Conservation (phyloP, 2,329 filamentous ascomycete genomes). For the Colletotrichum musicola region DNA sequence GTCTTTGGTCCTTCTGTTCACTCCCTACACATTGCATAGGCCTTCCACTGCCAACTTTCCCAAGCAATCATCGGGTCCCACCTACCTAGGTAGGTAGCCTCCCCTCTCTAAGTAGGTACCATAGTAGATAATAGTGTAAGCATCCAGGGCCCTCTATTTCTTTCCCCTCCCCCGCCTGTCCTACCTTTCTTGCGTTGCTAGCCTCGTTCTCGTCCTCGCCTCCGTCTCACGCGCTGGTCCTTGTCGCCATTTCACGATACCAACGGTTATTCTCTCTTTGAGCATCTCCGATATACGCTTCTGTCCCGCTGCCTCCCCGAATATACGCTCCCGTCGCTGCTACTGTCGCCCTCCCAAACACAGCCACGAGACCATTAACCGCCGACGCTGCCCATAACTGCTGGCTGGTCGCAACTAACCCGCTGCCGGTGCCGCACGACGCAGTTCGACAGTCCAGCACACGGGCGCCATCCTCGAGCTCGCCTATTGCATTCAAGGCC, state of each 20-base stretch:
- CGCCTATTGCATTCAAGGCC: neutral
- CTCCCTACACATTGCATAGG: too few relatives aligned
- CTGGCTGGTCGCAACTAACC: conserved; percentile 18
- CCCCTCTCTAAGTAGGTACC: neutral
- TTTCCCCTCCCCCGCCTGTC: conserved; percentile 34
- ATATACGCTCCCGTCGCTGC: neutral
- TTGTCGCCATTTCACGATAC: neutral
- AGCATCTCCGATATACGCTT: neutral
- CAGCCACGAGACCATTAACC: conserved; percentile 18
- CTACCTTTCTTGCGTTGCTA: conserved; percentile 14
- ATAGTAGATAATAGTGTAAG: neutral
- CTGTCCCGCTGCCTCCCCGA: neutral
- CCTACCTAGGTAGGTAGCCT: neutral
- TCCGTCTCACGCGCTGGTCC: conserved; percentile 11
- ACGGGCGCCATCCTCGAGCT: conserved; percentile 6
- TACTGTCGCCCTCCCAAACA: neutral
- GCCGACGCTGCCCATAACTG: conserved; percentile 3
- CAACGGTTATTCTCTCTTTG: neutral
- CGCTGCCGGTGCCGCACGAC: conserved; percentile 3
- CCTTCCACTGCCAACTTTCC: too few relatives aligned
- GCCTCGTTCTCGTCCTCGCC: conserved; percentile 15
- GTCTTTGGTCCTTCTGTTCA: too few relatives aligned
- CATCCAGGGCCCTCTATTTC: conserved; percentile 30
- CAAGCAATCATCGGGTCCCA: too few relatives aligned
- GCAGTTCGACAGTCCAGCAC: neutral